Evolutionary conservation across 1,139 yeast genomes (phyloP).

Genomic region (Arxiozyma slooffiae): DNA sequence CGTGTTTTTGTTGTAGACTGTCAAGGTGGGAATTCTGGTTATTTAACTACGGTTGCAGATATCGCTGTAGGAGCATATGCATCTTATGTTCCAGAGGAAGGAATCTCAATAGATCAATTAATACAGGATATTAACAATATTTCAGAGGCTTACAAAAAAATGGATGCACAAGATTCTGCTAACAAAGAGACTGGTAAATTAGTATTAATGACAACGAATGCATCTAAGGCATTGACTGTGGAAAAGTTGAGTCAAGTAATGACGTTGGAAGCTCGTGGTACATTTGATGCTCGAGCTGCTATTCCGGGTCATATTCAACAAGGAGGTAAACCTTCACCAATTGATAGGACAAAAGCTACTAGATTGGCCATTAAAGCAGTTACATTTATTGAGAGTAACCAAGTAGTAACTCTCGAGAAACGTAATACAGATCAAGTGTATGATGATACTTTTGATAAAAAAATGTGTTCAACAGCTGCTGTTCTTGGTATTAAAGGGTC

Average conservation of each 20-base stretch:
- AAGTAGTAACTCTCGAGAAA: slow-evolving; percentile 19
- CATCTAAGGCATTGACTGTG: slow-evolving; percentile 54
- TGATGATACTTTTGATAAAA: slow-evolving; percentile 29
- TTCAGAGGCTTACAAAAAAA: slow-evolving; percentile 57
- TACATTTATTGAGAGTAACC: slow-evolving; percentile 49
- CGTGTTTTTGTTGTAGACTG: slow-evolving; percentile 94
- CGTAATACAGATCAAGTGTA: slow-evolving; percentile 28
- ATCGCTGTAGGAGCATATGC: slow-evolving; percentile 88
- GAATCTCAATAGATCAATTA: slow-evolving; percentile 60
- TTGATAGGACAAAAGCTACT: slow-evolving; percentile 63
- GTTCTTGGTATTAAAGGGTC: slow-evolving; percentile 83
- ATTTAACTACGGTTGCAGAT: slow-evolving; percentile 79
- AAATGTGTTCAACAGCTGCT: slow-evolving; percentile 53
- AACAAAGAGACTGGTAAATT: slow-evolving; percentile 63
- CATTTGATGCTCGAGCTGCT: slow-evolving; percentile 66
- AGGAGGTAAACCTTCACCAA: slow-evolving; percentile 65
- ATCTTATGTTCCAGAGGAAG: slow-evolving; percentile 86
- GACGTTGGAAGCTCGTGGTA: slow-evolving; percentile 52
- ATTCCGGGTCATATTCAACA: slow-evolving; percentile 80
- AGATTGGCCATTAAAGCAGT: slow-evolving; percentile 61
- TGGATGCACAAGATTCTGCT: slow-evolving; percentile 46
- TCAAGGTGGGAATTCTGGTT: slow-evolving; percentile 96
- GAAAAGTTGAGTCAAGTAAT: slow-evolving; percentile 58
- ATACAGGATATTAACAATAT: slow-evolving; percentile 68
- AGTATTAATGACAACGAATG: slow-evolving; percentile 57